phyloP scores from a whole-genome alignment of 495 filamentous ascomycete species.

The Penicillium taxi region DNA sequence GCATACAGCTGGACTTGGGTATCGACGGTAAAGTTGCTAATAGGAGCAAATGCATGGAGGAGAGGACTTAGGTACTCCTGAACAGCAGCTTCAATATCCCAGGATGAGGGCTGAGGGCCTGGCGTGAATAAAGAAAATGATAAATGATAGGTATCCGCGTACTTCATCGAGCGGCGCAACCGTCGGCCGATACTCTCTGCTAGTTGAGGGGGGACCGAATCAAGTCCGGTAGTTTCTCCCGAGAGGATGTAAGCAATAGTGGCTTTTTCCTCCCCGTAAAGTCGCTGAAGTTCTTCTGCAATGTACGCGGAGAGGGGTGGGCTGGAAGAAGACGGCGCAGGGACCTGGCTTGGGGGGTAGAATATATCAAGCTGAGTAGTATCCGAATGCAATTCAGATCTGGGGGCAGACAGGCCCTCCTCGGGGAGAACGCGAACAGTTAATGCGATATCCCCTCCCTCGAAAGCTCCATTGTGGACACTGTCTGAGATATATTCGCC shows the following conservation, averaged over 20 bases:
- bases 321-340: conserved; percentile 57
- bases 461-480: conserved; percentile 6
- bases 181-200: conserved; percentile 47
- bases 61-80: conserved; percentile 75
- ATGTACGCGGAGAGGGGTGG: conserved; percentile 74
- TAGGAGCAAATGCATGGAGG: conserved; percentile 63
- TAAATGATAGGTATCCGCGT: conserved; percentile 88
- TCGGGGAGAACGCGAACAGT: conserved; percentile 61
- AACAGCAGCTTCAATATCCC: conserved; percentile 84
- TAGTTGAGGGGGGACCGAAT: conserved; percentile 37
- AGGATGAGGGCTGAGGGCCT: conserved; percentile 66
- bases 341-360: conserved; percentile 68
- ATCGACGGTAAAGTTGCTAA: conserved; percentile 95
- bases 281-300: conserved; percentile 64
- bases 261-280: conserved; percentile 85
- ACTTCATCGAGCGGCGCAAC: conserved; percentile 77
- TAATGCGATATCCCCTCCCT: conserved; percentile 50
- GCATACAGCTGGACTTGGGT: conserved; percentile 95
- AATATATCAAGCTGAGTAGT: conserved; percentile 68
- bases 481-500: conserved; percentile 1
- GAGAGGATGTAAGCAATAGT: conserved; percentile 78
- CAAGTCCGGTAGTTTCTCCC: conserved; percentile 25
- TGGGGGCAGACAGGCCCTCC: conserved; percentile 43
- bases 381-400: conserved; percentile 57
- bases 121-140: conserved; percentile 93